Conservation (phyloP, 306 rosid genomes). For the Ammopiptanthus mongolicus region DNA sequence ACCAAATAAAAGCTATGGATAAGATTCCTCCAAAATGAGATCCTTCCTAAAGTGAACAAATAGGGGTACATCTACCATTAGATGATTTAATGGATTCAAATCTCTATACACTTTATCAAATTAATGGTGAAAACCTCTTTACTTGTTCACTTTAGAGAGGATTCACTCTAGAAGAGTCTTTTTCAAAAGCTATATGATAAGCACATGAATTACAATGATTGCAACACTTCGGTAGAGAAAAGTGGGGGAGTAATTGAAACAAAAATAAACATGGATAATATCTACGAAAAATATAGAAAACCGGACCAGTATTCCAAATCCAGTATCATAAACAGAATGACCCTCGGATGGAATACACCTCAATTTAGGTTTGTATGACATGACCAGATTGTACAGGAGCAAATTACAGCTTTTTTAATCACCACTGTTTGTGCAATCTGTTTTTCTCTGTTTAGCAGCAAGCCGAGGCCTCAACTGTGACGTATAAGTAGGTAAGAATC, state of each 20-base stretch:
- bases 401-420: slow-evolving; percentile 21
- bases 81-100: no score
- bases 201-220: not conserved
- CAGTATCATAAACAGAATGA: not conserved
- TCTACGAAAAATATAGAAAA: not conserved
- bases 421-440: slow-evolving; percentile 23
- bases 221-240: not conserved
- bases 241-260: not conserved
- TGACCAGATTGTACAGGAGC: slow-evolving; percentile 30
- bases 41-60: no score
- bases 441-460: slow-evolving; percentile 40
- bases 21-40: no score
- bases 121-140: no score
- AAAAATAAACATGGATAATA: not conserved
- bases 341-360: slow-evolving; percentile 8
- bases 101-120: no score
- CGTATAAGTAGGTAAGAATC: not conserved
- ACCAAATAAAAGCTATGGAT: not conserved
- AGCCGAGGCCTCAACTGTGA: slow-evolving; percentile 65
- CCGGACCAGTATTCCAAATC: slow-evolving; percentile 4
- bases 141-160: no score
- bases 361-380: slow-evolving; percentile 29
- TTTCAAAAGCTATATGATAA: no score
- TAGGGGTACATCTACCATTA: no score
- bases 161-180: no score